phyloP scores from a whole-genome alignment of 148 eudicot genomes.

The Cornus suecica region DNA sequence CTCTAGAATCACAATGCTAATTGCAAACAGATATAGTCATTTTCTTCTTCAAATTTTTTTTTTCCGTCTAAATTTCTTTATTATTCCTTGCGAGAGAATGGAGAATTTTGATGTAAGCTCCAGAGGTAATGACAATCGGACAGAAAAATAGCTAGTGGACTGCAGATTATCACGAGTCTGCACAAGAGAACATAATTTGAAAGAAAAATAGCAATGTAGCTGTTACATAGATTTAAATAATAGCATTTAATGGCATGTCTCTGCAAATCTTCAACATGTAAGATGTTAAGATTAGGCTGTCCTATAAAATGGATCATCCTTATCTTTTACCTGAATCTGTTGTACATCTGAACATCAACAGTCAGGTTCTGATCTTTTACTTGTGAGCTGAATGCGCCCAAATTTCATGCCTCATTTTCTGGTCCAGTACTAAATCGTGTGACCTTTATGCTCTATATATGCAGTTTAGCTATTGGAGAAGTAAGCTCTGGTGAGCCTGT shows the following conservation, averaged over 20 bases:
- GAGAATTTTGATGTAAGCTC: neutral
- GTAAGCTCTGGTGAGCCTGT: neutral
- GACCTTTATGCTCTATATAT: neutral
- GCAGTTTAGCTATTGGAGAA: neutral
- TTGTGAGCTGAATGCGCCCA: neutral
- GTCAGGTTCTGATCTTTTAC: neutral
- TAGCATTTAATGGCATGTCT: neutral
- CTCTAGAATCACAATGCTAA: neutral
- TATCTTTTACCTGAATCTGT: neutral
- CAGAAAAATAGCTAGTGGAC: neutral
- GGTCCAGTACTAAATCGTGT: neutral
- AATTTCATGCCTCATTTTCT: neutral
- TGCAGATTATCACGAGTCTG: neutral
- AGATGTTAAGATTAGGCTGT: neutral
- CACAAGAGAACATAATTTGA: neutral
- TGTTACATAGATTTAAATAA: neutral
- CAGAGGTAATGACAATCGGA: neutral
- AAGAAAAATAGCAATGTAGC: neutral
- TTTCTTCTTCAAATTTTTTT: neutral
- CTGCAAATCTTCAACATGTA: neutral
- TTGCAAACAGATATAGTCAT: neutral
- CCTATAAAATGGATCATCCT: neutral
- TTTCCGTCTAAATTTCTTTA: too few relatives aligned
- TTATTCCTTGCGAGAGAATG: neutral
- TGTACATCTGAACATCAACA: neutral